These are phyloP conservation scores for Penicillium ucsense DNA, from an alignment of 495 filamentous ascomycete species.

Conservation along the genomic window DNA sequence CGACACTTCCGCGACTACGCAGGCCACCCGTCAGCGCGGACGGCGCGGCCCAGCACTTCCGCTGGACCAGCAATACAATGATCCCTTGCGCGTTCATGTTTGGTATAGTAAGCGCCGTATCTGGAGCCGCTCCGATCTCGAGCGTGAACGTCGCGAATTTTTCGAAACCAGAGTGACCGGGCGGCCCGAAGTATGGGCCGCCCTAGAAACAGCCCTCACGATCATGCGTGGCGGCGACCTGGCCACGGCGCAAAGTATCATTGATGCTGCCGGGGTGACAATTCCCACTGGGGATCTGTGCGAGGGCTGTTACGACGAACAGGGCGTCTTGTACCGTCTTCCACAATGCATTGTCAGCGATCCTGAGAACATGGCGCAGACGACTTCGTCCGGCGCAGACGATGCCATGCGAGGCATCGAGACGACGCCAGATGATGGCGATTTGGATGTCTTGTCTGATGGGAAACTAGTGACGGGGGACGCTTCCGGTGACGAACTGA, in stretches of 20 bases:
- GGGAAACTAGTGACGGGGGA: slow-evolving; percentile 35
- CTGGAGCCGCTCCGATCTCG: slow-evolving; percentile 44
- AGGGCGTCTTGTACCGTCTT: slow-evolving; percentile 65
- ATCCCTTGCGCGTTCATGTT: slow-evolving; percentile 39
- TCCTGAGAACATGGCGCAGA: slow-evolving; percentile 56
- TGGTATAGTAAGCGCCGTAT: slow-evolving; percentile 41
- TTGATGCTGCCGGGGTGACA: slow-evolving; percentile 71
- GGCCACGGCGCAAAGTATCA: slow-evolving; percentile 62
- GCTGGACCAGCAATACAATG: slow-evolving; percentile 40
- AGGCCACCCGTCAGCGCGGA: slow-evolving; percentile 7
- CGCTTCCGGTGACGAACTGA: slow-evolving; percentile 37
- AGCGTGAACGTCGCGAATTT: slow-evolving; percentile 52
- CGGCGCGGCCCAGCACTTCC: slow-evolving; percentile 13
- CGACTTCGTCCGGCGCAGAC: slow-evolving; percentile 3
- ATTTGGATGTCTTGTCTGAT: slow-evolving; percentile 38
- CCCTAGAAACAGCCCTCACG: slow-evolving; percentile 54
- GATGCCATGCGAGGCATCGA: slow-evolving; percentile 5
- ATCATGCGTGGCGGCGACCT: slow-evolving; percentile 52
- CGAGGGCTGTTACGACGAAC: slow-evolving; percentile 68
- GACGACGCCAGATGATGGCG: slow-evolving; percentile 30
- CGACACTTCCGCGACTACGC: slow-evolving; percentile 2
- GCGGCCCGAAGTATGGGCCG: slow-evolving; percentile 66
- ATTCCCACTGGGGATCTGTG: slow-evolving; percentile 64
- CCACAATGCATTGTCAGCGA: slow-evolving; percentile 69
- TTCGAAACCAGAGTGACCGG: slow-evolving; percentile 80